Percentiles rank a stretch among this genome's conserved stretches.
Evolutionary conservation across 306 rosid species (phyloP).

Genomic region (Dalbergia cochinchinensis): DNA sequence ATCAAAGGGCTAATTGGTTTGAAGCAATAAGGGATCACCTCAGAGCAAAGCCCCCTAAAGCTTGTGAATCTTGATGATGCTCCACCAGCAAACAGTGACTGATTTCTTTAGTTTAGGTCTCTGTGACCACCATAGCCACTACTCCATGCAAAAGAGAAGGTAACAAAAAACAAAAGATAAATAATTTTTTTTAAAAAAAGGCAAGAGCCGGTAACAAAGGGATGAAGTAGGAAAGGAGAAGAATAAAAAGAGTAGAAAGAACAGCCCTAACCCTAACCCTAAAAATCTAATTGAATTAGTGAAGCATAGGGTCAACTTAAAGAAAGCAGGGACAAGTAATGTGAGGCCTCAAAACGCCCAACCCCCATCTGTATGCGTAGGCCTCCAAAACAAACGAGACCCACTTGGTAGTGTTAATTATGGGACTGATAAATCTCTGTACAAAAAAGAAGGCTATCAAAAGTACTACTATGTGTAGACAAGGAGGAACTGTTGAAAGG

Average conservation of each 20-base stretch:
- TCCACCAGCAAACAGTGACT: constrained; percentile 70
- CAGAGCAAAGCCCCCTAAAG: constrained; percentile 34
- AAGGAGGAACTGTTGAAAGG: constrained; percentile 9
- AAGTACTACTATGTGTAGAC: constrained; percentile 1
- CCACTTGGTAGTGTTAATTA: constrained; percentile 35
- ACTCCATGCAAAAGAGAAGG: constrained; percentile 36
- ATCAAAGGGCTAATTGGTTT: constrained; percentile 36
- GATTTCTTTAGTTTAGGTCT: constrained; percentile 39
- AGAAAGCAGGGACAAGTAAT: not conserved
- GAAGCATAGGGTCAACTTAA: not conserved
- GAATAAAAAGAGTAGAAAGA: not conserved
- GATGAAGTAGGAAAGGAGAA: not conserved
- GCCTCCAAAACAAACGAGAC: constrained; percentile 40
- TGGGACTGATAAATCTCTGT: constrained; percentile 3
- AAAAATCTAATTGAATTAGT: constrained; percentile 37
- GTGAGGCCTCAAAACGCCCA: not conserved
- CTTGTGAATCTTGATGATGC: constrained; percentile 99
- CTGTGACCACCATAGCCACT: constrained; percentile 9
- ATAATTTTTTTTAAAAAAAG: not conserved
- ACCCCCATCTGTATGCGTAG: constrained; percentile 25
- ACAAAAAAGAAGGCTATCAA: constrained; percentile 14
- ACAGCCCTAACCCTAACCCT: constrained; percentile 62
- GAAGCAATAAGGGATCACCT: constrained; percentile 45
- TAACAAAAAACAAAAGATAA: not conserved
- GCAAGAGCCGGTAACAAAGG: not conserved